Evolutionary conservation across 495 filamentous ascomycete genomes (phyloP).

Genomic region (Glarea lozoyensis): DNA sequence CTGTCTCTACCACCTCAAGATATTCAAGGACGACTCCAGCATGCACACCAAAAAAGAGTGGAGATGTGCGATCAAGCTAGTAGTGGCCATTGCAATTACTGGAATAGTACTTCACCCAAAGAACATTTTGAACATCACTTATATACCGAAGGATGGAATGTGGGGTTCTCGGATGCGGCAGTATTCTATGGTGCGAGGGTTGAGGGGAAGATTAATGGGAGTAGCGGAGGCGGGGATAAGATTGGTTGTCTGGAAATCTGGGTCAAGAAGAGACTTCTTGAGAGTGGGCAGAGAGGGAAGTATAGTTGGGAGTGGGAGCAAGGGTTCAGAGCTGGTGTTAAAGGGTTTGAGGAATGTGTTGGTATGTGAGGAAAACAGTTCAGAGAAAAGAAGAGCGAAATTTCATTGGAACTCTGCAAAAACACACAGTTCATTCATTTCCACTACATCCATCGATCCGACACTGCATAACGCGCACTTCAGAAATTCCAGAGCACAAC

Average conservation of each 20-base stretch:
- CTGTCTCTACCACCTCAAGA: constrained; percentile 25
- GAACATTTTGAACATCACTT: constrained; percentile 37
- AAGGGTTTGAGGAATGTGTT: constrained; percentile 29
- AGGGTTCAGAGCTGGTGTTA: constrained; percentile 36
- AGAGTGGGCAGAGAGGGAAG: constrained; percentile 30
- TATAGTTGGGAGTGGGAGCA: constrained; percentile 45
- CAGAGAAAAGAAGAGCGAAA: too few relatives aligned
- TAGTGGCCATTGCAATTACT: constrained; percentile 31
- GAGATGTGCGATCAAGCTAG: constrained; percentile 23
- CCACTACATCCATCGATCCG: too few relatives aligned
- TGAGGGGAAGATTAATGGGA: constrained; percentile 7
- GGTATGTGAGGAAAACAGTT: constrained; percentile 8
- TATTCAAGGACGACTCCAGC: constrained; percentile 21
- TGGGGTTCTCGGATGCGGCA: constrained; percentile 41
- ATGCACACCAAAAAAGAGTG: constrained; percentile 25
- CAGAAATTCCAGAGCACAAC: too few relatives aligned
- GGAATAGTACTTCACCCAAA: constrained; percentile 31
- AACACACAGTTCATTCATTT: too few relatives aligned
- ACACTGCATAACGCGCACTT: too few relatives aligned
- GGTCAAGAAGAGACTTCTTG: constrained; percentile 41
- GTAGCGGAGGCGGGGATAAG: constrained; percentile 30
- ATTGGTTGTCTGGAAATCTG: constrained; percentile 47
- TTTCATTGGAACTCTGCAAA: too few relatives aligned
- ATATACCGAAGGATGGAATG: constrained; percentile 41
- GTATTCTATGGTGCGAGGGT: constrained; percentile 33